These are phyloP conservation scores for Chaetoceros muelleri DNA, from an alignment of 108 stramenopile species.

Conservation along the genomic window DNA sequence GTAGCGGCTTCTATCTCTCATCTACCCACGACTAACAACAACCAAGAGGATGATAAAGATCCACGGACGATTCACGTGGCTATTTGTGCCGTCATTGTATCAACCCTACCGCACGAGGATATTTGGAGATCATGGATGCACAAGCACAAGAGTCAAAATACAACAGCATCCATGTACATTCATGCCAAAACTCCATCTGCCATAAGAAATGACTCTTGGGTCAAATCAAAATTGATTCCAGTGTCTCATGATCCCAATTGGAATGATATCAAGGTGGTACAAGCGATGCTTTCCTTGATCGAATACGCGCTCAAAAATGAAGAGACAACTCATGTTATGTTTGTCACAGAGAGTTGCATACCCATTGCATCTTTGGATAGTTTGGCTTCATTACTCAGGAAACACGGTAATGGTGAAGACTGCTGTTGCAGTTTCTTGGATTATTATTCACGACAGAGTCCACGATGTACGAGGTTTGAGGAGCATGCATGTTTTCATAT, in stretches of 20 bases:
- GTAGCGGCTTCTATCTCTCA: not conserved
- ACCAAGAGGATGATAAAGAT: not conserved
- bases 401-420: slow-evolving; percentile 4
- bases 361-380: slow-evolving; percentile 27
- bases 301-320: slow-evolving; percentile 17
- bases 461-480: slow-evolving; percentile 36
- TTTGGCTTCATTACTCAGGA: slow-evolving; percentile 1
- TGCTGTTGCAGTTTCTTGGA: slow-evolving; percentile 31
- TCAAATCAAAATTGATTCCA: slow-evolving; percentile 24
- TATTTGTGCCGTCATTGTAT: slow-evolving; percentile 35
- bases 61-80: slow-evolving; percentile 21
- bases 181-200: slow-evolving; percentile 34
- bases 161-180: slow-evolving; percentile 21
- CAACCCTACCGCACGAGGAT: slow-evolving; percentile 35
- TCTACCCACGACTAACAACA: not conserved
- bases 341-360: slow-evolving; percentile 38
- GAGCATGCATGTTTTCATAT: slow-evolving; percentile 37
- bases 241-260: slow-evolving; percentile 28
- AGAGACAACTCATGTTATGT: slow-evolving; percentile 29
- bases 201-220: slow-evolving; percentile 17
- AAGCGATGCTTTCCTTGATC: slow-evolving; percentile 34
- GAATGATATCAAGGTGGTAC: slow-evolving; percentile 37
- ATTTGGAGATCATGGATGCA: slow-evolving; percentile 36
- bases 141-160: not conserved
- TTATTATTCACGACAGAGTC: slow-evolving; percentile 20